phyloP scores from a whole-genome alignment of 805 yeast species.

The Lachancea sp. region DNA sequence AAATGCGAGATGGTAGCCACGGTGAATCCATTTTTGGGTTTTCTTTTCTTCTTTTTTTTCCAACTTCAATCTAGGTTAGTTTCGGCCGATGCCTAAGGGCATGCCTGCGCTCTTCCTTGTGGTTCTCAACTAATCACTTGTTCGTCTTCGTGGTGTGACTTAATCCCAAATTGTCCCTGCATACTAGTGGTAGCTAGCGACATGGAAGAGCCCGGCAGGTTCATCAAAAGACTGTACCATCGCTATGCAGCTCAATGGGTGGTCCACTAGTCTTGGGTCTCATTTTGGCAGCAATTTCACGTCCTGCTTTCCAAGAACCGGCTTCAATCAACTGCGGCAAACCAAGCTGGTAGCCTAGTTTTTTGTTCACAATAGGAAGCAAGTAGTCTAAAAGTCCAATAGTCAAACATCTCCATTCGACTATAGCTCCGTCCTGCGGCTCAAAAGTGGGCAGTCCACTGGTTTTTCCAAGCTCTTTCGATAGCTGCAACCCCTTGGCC shows the following conservation, averaged over 20 bases:
- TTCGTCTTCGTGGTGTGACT: no score
- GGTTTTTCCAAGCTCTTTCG: slow-evolving; percentile 26
- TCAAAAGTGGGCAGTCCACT: slow-evolving; percentile 42
- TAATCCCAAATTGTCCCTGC: no score
- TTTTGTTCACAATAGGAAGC: slow-evolving; percentile 45
- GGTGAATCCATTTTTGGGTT: no score
- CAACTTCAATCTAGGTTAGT: no score
- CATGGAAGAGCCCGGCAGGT: background rate
- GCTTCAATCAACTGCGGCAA: slow-evolving; percentile 61
- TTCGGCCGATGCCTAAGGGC: no score
- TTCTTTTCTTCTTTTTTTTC: no score
- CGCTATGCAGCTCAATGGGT: slow-evolving; percentile 55
- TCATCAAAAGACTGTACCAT: slow-evolving; percentile 56
- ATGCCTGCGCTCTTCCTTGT: no score
- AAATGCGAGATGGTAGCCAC: no score
- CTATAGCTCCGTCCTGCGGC: slow-evolving; percentile 54
- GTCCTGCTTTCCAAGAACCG: slow-evolving; percentile 63
- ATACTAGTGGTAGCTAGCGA: no score
- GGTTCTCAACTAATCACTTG: no score
- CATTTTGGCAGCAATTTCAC: slow-evolving; percentile 48
- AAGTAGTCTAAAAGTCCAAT: slow-evolving; percentile 50
- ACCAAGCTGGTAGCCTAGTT: slow-evolving; percentile 35
- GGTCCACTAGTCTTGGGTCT: slow-evolving; percentile 51
- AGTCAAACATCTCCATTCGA: slow-evolving; percentile 62
- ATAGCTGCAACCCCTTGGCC: slow-evolving; percentile 34